Evolutionary conservation across 1,139 yeast genomes (phyloP), one percentile per base, ranked within the genome.

Genomic region (Candida glucosophila): DNA sequence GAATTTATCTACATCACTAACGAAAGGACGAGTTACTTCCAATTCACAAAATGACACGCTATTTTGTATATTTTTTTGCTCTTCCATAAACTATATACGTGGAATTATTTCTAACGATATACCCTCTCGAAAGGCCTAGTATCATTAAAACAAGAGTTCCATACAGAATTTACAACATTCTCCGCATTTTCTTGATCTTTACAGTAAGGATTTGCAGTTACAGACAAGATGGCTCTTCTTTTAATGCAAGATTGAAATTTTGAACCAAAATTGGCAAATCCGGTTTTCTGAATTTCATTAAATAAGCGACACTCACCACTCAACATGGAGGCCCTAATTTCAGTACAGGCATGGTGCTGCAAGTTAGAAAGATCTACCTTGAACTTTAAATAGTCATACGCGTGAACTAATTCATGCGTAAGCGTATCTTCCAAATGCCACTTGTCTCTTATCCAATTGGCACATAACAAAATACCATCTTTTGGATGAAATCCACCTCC

Each of bases 401-500:
- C 92, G 52, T 90, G 99, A 13, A 92, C 77, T 49, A 90, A 64
- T 47, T 90, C 99, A 49, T 90, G 99, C 3, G 96, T 70, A 35
- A 90, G 55, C 0, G 93, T 81, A 44, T 90, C 97, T 48, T 90
- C 97, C 32, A 88, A 55, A 43, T 85, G 93, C 71, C 81, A 76
- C 45, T 79, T 78, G 44, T 75, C 75, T 30, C 72, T 66, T 22
- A 88, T 68, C 54, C 88, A 68, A 52, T 90, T 88, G 39, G 90
- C 85, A 54, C 99, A 90, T 12, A 90, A 57, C 32, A 86, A 58
- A 20, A 90, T 78, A 2, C 98, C 98, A 29, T 73, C 56, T 25
- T 83, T 78, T 0, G 97, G 97, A 48, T 86, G 85, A 51, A 81
- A 92, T 2, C 99, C 98, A 20, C 95, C 95, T 21, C 93, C 85